Evolutionary conservation across 2,329 filamentous ascomycete genomes (phyloP).

Genomic region (Monosporascus sp.): DNA sequence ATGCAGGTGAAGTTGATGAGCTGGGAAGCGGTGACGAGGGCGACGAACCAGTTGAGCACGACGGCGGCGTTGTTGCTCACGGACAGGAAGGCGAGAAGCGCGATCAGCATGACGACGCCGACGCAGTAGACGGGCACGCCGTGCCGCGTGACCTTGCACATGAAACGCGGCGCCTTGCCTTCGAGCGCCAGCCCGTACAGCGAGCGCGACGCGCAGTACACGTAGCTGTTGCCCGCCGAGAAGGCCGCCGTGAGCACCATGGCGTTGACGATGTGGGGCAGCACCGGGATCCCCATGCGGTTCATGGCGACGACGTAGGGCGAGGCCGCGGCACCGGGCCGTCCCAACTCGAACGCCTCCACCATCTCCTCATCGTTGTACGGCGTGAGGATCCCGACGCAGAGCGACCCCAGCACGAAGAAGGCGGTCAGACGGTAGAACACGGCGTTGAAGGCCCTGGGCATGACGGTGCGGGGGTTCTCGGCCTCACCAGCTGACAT

Average conservation of each 20-base stretch:
- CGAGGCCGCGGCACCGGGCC: constrained; percentile 64
- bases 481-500: constrained; percentile 65
- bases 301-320: constrained; percentile 66
- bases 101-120: constrained; percentile 57
- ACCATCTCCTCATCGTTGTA: constrained; percentile 60
- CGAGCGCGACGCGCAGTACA: constrained; percentile 64
- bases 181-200: constrained; percentile 65
- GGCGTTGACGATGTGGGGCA: constrained; percentile 70
- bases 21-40: constrained; percentile 64
- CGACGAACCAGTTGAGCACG: constrained; percentile 69
- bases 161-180: constrained; percentile 56
- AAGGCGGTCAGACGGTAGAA: constrained; percentile 74
- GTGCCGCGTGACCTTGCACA: constrained; percentile 54
- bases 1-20: constrained; percentile 69
- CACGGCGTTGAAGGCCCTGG: constrained; percentile 70
- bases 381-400: constrained; percentile 66
- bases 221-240: constrained; percentile 63
- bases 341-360: constrained; percentile 51
- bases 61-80: constrained; percentile 60
- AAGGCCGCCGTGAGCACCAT: constrained; percentile 63
- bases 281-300: constrained; percentile 53
- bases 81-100: constrained; percentile 69
- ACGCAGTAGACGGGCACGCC: constrained; percentile 76
- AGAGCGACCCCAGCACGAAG: constrained; percentile 69
- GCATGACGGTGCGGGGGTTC: constrained; percentile 65